Evolutionary conservation across 495 filamentous ascomycete genomes (phyloP).

Genomic region (Xylaria castorea): DNA sequence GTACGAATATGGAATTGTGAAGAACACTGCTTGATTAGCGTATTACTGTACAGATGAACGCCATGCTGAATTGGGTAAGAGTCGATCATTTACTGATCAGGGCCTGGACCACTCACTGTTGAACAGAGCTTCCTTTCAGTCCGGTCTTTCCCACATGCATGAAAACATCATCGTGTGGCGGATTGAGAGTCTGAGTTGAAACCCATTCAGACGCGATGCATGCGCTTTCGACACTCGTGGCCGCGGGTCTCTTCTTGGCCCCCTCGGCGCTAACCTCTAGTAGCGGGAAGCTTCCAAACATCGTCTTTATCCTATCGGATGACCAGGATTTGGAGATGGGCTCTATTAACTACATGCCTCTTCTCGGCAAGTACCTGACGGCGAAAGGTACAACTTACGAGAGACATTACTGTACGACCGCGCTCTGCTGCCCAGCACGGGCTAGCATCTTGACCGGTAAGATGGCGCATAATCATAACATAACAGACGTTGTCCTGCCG

Average conservation of each 20-base stretch:
- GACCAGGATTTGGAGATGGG: slow-evolving; percentile 58
- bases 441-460: slow-evolving; percentile 61
- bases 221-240: background rate
- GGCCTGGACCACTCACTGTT: too few species aligned
- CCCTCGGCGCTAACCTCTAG: background rate
- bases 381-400: slow-evolving; percentile 51
- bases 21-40: background rate
- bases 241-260: background rate
- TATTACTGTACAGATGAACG: slow-evolving; percentile 15
- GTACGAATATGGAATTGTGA: background rate
- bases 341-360: slow-evolving; percentile 54
- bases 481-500: slow-evolving; percentile 62
- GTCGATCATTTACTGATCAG: slow-evolving; percentile 1
- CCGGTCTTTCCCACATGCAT: background rate
- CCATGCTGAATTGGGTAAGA: slow-evolving; percentile 5
- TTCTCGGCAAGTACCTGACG: slow-evolving; percentile 43
- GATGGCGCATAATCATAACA: slow-evolving; percentile 65
- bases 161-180: background rate
- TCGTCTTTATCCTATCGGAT: slow-evolving; percentile 60
- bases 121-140: background rate
- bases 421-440: slow-evolving; percentile 59
- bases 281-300: slow-evolving; percentile 42
- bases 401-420: slow-evolving; percentile 56
- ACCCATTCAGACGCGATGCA: background rate
- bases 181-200: background rate